These are phyloP conservation scores for Penicillium verhagenii DNA, from an alignment of 495 filamentous ascomycete genomes.

Conservation along the genomic window DNA sequence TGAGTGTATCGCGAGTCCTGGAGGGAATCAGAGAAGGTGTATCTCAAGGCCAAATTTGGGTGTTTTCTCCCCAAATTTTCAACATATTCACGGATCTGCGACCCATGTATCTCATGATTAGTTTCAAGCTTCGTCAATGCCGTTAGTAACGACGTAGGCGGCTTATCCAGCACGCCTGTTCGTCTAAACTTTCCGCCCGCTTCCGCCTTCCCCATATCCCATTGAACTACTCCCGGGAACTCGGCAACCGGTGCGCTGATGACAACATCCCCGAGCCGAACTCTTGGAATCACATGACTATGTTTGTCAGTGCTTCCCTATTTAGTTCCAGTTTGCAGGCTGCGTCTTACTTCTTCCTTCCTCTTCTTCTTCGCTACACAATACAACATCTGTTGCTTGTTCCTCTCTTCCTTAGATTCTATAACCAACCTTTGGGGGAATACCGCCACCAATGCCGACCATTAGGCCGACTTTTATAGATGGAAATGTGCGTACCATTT, in stretches of 20 bases:
- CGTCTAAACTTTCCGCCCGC: constrained; percentile 13
- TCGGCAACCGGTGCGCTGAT: constrained; percentile 14
- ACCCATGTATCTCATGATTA: constrained; percentile 14
- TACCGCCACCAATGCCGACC: constrained; percentile 46
- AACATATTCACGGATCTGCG: not conserved
- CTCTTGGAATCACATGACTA: too few species aligned
- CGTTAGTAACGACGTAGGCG: constrained; percentile 2
- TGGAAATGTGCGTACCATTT: constrained; percentile 35
- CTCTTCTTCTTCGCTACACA: too few species aligned
- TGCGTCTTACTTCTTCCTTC: too few species aligned
- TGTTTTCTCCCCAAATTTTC: not conserved
- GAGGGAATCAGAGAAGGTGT: not conserved
- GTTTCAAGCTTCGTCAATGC: constrained; percentile 1
- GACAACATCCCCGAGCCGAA: constrained; percentile 26
- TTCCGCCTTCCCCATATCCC: constrained; percentile 21
- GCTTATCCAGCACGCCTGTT: constrained; percentile 19
- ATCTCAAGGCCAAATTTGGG: not conserved
- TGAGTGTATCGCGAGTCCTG: not conserved
- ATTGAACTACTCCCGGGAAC: constrained; percentile 21
- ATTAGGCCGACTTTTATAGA: constrained; percentile 36
- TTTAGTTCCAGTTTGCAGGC: too few species aligned
- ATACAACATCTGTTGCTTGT: too few species aligned
- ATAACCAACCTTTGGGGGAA: constrained; percentile 25
- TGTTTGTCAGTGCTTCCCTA: too few species aligned
- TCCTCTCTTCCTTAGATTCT: too few species aligned